Evolutionary conservation across 2,329 filamentous ascomycete genomes (phyloP).

Genomic region (Torrubiella hemipterigena): DNA sequence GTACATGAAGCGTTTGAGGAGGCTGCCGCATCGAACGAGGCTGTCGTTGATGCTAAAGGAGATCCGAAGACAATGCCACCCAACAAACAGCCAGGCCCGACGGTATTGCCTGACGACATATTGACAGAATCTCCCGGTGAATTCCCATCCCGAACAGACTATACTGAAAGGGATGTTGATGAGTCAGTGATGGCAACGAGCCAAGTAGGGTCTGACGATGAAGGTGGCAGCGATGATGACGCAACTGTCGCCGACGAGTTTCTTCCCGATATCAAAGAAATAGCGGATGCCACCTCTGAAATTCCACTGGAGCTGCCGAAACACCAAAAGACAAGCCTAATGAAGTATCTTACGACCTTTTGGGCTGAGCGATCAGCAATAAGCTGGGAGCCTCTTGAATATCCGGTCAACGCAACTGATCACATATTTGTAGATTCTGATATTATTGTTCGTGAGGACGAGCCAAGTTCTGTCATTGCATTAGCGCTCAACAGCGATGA

Average conservation of each 20-base stretch:
- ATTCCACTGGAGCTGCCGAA: conserved; percentile 68
- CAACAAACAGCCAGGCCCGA: conserved; percentile 8
- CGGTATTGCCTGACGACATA: conserved; percentile 11
- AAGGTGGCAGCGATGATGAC: conserved; percentile 63
- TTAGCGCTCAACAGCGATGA: conserved; percentile 82
- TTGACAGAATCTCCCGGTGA: conserved; percentile 14
- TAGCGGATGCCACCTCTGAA: conserved; percentile 48
- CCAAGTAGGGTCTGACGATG: conserved; percentile 56
- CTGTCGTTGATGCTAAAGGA: conserved; percentile 15
- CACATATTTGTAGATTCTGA: conserved; percentile 96
- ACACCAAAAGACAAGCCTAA: conserved; percentile 82
- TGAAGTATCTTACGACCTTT: conserved; percentile 94
- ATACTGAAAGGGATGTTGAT: conserved; percentile 14
- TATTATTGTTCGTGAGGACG: conserved; percentile 93
- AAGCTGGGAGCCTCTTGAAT: conserved; percentile 85
- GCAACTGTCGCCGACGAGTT: conserved; percentile 57
- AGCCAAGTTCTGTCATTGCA: conserved; percentile 91
- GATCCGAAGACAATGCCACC: conserved; percentile 2
- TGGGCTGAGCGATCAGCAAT: conserved; percentile 97
- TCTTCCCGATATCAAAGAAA: conserved; percentile 47
- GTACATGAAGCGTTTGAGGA: conserved; percentile 88
- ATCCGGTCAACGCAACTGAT: conserved; percentile 76
- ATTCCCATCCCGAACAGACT: conserved; percentile 10
- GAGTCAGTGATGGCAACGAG: conserved; percentile 17
- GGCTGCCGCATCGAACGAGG: conserved; percentile 54